phyloP scores from a whole-genome alignment of 2,329 filamentous ascomycete species.

The Venturiaceae sp. region DNA sequence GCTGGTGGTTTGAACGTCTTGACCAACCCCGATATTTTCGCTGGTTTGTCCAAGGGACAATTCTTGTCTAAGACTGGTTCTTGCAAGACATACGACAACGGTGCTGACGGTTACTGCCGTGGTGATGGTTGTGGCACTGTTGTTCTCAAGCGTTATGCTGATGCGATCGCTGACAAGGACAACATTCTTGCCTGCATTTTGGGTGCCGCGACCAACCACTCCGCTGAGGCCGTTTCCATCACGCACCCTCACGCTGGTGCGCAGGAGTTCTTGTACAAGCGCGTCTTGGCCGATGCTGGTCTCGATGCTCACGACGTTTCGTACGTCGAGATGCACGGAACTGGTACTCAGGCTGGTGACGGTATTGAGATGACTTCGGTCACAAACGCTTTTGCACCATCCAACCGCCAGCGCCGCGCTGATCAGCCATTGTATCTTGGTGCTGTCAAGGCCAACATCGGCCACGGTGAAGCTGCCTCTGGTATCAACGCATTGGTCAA shows the following conservation, averaged over 20 bases:
- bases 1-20: slow-evolving; percentile 70
- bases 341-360: slow-evolving; percentile 78
- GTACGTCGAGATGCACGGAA: slow-evolving; percentile 87
- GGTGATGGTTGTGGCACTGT: slow-evolving; percentile 67
- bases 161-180: slow-evolving; percentile 68
- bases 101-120: slow-evolving; percentile 74
- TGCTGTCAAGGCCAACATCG: slow-evolving; percentile 46
- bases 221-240: slow-evolving; percentile 70
- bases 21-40: slow-evolving; percentile 73
- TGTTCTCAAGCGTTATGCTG: slow-evolving; percentile 69
- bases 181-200: slow-evolving; percentile 63
- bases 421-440: slow-evolving; percentile 43
- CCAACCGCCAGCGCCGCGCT: slow-evolving; percentile 36
- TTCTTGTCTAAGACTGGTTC: slow-evolving; percentile 69
- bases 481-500: slow-evolving; percentile 45
- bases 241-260: slow-evolving; percentile 73
- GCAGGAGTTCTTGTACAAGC: slow-evolving; percentile 61
- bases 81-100: slow-evolving; percentile 74
- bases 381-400: slow-evolving; percentile 50
- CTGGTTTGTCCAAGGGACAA: slow-evolving; percentile 64
- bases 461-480: slow-evolving; percentile 44
- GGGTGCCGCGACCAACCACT: slow-evolving; percentile 71
- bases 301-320: slow-evolving; percentile 68
- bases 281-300: slow-evolving; percentile 61
- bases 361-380: slow-evolving; percentile 75